Base-by-base conservation (phyloP, 139 green algal genomes). In the Raphidocelis subcapitata region DNA sequence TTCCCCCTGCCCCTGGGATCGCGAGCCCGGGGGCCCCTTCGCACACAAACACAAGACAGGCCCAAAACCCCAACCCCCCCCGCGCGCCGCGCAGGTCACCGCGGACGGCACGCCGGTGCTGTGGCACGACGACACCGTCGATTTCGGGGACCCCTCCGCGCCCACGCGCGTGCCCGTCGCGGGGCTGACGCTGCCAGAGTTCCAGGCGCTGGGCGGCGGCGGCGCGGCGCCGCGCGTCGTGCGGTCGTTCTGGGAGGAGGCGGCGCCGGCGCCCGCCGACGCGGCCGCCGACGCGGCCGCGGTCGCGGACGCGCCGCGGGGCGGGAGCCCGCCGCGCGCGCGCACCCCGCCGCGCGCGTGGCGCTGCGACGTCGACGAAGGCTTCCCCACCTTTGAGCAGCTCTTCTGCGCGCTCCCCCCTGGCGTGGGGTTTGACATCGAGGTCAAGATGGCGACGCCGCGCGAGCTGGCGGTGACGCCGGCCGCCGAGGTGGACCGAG, bases 371-470 rank as follows among this genome's bases (percentile, higher is more conserved):
- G 49, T 84, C 26, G 92, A 97, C 52, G 89, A 92, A n/a, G 31
- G 76, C 3, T 79, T 97, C 47, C 91, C 92, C 41, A 95, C 87
- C 1, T 76, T 96, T 62, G 82, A 79, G 56, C 64, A 92, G 68
- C 76, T 94, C 5, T 89, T 95, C 56, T 41, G 36, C 1, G 66
- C 23, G 29, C 62, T 95, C 46, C 87, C 90, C 5, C 52, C 67
- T 2, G 12, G 77, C 23, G 75, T 97, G 0, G 87, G 80, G 10
- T 92, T 97, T 66, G 89, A 96, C 81, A 84, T 97, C 16, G 92
- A 97, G 79, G 75, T 97, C 26, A 97, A 97, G 82, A 93, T 96
- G 87, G 67, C 76, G 0, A 89, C 88, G 0, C 75, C 85, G 3
- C 59, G 81, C n/a, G 59, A 86, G 24, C 24, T 91, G 32, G 64